Percentiles rank a stretch among this genome's conserved stretches.
Evolutionary conservation across 345 rosid species (phyloP).

Genomic region (Cardiospermum halicacabum): DNA sequence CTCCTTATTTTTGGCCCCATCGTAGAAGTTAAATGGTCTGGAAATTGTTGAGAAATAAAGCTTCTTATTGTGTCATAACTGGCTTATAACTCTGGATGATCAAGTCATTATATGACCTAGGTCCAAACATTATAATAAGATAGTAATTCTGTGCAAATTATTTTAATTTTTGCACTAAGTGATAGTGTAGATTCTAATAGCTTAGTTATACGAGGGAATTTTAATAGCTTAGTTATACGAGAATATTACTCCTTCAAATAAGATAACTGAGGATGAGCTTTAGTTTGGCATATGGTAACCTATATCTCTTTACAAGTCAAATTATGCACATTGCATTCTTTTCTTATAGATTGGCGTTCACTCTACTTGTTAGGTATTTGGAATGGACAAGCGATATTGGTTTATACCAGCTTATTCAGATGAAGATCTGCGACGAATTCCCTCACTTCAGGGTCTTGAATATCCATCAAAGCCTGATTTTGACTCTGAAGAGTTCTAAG

Average conservation of each 20-base stretch:
- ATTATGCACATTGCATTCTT: not conserved
- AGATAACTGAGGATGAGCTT: not conserved
- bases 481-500: constrained; percentile 64
- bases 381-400: constrained; percentile 76
- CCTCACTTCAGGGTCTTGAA: constrained; percentile 87
- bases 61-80: not conserved
- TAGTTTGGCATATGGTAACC: not conserved
- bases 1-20: too few relatives aligned
- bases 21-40: too few relatives aligned
- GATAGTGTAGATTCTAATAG: too few relatives aligned
- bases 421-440: constrained; percentile 79
- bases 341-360: not conserved
- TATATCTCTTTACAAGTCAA: not conserved
- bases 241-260: too few relatives aligned
- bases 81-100: not conserved
- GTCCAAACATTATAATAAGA: not conserved
- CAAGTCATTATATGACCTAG: not conserved
- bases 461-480: constrained; percentile 83
- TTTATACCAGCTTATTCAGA: constrained; percentile 80
- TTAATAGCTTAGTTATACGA: not conserved
- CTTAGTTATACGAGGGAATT: too few relatives aligned
- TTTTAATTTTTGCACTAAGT: not conserved
- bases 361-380: constrained; percentile 66
- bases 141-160: not conserved
- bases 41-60: not conserved